These are phyloP conservation scores for Apiospora rasikravindrae DNA, from an alignment of 2,329 filamentous ascomycete genomes.

Conservation along the genomic window DNA sequence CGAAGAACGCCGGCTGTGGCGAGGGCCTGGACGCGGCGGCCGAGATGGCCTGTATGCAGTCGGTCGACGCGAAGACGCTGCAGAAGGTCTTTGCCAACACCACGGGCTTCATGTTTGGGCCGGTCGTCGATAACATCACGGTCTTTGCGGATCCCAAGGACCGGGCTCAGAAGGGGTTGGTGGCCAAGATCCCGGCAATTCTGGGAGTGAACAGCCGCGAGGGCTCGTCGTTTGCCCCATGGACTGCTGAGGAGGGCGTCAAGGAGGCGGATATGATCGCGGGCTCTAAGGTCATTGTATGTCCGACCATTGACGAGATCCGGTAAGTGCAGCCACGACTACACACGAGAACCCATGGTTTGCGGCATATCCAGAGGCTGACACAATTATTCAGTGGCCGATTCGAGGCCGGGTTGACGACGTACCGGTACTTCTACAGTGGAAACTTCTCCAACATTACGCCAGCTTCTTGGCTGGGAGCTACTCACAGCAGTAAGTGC, in stretches of 20 bases:
- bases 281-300: constrained; percentile 20
- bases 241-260: constrained; percentile 29
- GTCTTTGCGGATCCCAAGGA: constrained; percentile 43
- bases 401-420: constrained; percentile 35
- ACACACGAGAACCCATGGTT: constrained; percentile 23
- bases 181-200: constrained; percentile 36
- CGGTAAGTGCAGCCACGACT: constrained; percentile 27
- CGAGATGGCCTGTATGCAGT: constrained; percentile 46
- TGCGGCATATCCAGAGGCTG: neutral
- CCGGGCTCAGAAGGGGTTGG: constrained; percentile 31
- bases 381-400: constrained; percentile 25
- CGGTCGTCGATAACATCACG: constrained; percentile 37
- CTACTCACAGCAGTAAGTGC: constrained; percentile 24
- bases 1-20: constrained; percentile 41
- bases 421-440: constrained; percentile 47
- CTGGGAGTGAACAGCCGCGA: constrained; percentile 34
- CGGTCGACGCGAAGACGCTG: constrained; percentile 40
- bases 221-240: constrained; percentile 32
- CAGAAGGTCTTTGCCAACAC: constrained; percentile 37
- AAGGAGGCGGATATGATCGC: constrained; percentile 31
- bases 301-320: constrained; percentile 11
- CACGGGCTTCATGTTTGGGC: constrained; percentile 37
- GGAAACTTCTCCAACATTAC: constrained; percentile 47
- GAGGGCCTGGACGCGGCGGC: constrained; percentile 28
- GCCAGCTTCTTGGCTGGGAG: constrained; percentile 45